A percentile compares a stretch with the other conserved stretches of the same genome.
phyloP scores from a whole-genome alignment of 805 yeast species.

The Schwanniomyces vanrijiae region DNA sequence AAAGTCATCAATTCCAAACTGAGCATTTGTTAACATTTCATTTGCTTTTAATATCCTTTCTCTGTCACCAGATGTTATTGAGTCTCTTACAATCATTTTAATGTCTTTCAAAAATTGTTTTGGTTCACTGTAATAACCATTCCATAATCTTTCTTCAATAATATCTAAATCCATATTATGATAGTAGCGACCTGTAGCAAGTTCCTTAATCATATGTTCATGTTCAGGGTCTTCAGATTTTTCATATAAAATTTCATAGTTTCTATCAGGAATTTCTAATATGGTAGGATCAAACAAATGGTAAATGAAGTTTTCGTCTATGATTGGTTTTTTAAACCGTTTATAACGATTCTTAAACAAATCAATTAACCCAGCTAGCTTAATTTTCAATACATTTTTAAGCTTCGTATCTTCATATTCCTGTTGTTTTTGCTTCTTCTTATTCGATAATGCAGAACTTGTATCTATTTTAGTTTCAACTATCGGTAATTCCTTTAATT shows the following conservation, averaged over 20 bases:
- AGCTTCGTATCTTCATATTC: constrained; percentile 73
- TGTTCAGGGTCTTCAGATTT: constrained; percentile 44
- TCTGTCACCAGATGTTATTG: constrained; percentile 72
- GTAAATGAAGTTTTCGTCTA: constrained; percentile 71
- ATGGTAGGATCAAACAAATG: constrained; percentile 74
- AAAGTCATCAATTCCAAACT: constrained; percentile 91
- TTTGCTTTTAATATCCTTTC: constrained; percentile 81
- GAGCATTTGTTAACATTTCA: constrained; percentile 95
- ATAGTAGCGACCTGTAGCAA: constrained; percentile 67
- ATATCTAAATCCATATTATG: constrained; percentile 92
- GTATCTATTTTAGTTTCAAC: constrained; percentile 21
- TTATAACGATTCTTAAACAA: constrained; percentile 83
- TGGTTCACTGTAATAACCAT: constrained; percentile 92
- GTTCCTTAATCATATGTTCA: constrained; percentile 79
- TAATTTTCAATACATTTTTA: constrained; percentile 82
- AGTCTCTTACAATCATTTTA: constrained; percentile 79
- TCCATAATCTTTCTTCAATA: constrained; percentile 94
- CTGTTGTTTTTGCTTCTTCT: constrained; percentile 48
- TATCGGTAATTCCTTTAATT: constrained; percentile 40
- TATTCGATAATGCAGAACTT: constrained; percentile 32
- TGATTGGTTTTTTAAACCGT: constrained; percentile 84
- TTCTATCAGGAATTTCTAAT: constrained; percentile 33
- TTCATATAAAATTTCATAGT: constrained; percentile 42
- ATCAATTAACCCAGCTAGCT: constrained; percentile 86
- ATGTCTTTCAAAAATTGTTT: constrained; percentile 84